Conservation (phyloP, 2,329 filamentous ascomycete genomes). For the Colletotrichum orchidophilum region DNA sequence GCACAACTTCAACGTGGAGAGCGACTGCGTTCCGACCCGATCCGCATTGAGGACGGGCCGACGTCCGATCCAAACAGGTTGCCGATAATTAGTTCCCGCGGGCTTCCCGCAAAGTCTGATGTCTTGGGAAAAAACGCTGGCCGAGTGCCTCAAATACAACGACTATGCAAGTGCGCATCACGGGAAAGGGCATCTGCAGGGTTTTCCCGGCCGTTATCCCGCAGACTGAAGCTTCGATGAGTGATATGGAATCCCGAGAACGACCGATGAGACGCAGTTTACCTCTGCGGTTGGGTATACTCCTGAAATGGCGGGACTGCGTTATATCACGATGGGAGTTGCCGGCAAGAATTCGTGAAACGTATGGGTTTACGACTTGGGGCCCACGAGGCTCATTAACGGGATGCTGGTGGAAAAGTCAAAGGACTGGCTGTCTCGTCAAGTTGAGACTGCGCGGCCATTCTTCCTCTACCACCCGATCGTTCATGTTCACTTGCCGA, state of each 20-base stretch:
- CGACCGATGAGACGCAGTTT: constrained; percentile 48
- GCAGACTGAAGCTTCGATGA: constrained; percentile 48
- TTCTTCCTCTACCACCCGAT: constrained; percentile 47
- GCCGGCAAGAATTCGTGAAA: constrained; percentile 41
- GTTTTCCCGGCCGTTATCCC: constrained; percentile 45
- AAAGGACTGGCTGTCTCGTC: constrained; percentile 42
- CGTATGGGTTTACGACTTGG: constrained; percentile 44
- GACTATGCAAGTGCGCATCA: constrained; percentile 44
- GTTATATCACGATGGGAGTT: constrained; percentile 45
- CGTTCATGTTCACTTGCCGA: constrained; percentile 46
- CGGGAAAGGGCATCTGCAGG: constrained; percentile 48
- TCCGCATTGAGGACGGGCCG: constrained; percentile 48
- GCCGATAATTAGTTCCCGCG: constrained; percentile 44
- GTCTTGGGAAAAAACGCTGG: constrained; percentile 43
- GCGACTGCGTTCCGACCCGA: constrained; percentile 46
- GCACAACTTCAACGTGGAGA: constrained; percentile 50
- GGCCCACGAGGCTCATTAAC: constrained; percentile 42
- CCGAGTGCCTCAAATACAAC: constrained; percentile 41
- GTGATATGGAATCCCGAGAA: constrained; percentile 48
- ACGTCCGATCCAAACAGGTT: constrained; percentile 46
- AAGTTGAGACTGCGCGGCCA: constrained; percentile 36
- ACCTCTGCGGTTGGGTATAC: constrained; percentile 44
- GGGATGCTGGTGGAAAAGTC: constrained; percentile 44
- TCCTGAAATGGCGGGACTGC: constrained; percentile 44
- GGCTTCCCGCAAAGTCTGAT: constrained; percentile 46